A percentile compares a stretch with the other conserved stretches of the same genome.
phyloP scores from a whole-genome alignment of 2,329 filamentous ascomycete genomes.

The Hawksworthiomyces lignivorus region DNA sequence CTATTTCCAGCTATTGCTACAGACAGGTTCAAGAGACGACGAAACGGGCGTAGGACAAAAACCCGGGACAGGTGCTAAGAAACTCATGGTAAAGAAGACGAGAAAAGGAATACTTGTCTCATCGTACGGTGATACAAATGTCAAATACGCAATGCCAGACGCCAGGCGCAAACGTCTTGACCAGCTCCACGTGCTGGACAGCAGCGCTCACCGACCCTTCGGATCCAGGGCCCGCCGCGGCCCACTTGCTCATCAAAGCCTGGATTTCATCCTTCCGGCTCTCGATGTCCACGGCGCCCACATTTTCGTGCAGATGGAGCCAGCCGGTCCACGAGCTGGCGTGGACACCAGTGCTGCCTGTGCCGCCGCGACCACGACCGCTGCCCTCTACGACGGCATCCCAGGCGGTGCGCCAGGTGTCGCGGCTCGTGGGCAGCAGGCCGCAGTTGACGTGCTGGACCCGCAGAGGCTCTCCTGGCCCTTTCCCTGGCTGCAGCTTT shows the following conservation, averaged over 20 bases:
- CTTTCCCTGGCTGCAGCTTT: no score
- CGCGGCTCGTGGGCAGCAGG: conserved; percentile 50
- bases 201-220: conserved; percentile 7
- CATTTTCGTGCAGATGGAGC: conserved; percentile 62
- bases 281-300: conserved; percentile 46
- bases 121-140: conserved; percentile 36
- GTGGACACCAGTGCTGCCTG: no score
- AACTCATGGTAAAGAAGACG: no score
- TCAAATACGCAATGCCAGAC: conserved; percentile 67
- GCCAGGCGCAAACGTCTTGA: conserved; percentile 62
- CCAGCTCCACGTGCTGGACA: conserved; percentile 52
- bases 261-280: conserved; percentile 40
- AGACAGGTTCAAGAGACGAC: no score
- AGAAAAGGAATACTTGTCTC: no score
- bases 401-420: conserved; percentile 46
- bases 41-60: no score
- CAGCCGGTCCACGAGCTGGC: conserved; percentile 29
- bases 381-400: conserved; percentile 15
- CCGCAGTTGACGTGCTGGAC: conserved; percentile 58
- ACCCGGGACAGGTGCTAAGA: no score
- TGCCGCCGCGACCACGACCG: conserved; percentile 11
- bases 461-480: conserved; percentile 21
- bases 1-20: no score
- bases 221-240: neutral
- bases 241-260: conserved; percentile 34